phyloP scores from a whole-genome alignment of 2,329 filamentous ascomycete genomes.

The Colletotrichum sidae region DNA sequence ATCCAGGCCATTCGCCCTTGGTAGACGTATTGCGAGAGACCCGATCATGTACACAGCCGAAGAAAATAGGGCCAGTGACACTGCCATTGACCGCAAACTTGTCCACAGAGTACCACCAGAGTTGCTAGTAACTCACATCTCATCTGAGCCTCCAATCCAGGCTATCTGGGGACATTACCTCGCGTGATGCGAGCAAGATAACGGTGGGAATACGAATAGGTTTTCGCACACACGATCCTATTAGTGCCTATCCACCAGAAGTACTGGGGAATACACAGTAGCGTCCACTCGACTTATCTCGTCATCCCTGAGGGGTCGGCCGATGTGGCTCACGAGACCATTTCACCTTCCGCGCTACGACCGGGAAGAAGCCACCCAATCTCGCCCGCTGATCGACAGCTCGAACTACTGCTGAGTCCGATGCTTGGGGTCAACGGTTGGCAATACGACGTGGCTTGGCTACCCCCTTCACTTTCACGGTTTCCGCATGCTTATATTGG shows the following conservation, averaged over 20 bases:
- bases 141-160: conserved; percentile 6
- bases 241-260: background rate
- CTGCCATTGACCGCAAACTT: no score
- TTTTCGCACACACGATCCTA: conserved; percentile 12
- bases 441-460: conserved; percentile 8
- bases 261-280: conserved; percentile 15
- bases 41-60: conserved; percentile 7
- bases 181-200: conserved; percentile 1
- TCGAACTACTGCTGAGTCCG: conserved; percentile 1
- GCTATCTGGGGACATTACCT: conserved; percentile 2
- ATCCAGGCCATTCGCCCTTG: conserved; percentile 17
- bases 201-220: conserved; percentile 21
- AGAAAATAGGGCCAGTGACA: background rate
- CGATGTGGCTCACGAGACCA: conserved; percentile 26
- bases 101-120: background rate
- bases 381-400: conserved; percentile 7
- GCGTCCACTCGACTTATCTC: conserved; percentile 22
- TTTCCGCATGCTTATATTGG: no score
- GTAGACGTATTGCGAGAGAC: background rate
- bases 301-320: conserved; percentile 20
- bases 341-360: conserved; percentile 1
- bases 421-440: background rate
- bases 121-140: background rate
- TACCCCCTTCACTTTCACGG: no score
- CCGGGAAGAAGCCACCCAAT: conserved; percentile 7